These are phyloP conservation scores for Pharnaceum exiguum DNA, from an alignment of 148 eudicot genomes.

Conservation along the genomic window DNA sequence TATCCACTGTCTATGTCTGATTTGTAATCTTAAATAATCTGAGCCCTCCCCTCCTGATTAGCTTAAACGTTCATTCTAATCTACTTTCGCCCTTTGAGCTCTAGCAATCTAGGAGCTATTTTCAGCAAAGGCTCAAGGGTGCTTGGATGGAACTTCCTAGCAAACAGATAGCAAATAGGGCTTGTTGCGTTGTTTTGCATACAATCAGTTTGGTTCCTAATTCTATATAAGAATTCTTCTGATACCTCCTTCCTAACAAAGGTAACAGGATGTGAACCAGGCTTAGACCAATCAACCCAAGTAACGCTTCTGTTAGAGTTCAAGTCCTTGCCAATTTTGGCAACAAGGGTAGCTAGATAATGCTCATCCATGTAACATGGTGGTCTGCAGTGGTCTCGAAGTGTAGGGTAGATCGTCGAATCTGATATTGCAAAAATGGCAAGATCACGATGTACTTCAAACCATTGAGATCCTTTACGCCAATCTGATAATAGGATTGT, in stretches of 20 bases:
- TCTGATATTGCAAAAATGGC: slow-evolving; percentile 45
- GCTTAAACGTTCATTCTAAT: not conserved
- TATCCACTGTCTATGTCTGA: too few species aligned
- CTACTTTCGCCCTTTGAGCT: not conserved
- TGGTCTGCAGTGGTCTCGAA: slow-evolving; percentile 35
- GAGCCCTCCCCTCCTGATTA: too few species aligned
- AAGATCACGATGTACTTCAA: slow-evolving; percentile 38
- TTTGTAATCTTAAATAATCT: too few species aligned
- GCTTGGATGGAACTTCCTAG: slow-evolving; percentile 51
- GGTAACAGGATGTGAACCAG: slow-evolving; percentile 34
- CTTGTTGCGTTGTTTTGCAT: slow-evolving; percentile 32
- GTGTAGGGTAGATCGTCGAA: slow-evolving; percentile 13
- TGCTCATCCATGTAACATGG: slow-evolving; percentile 60
- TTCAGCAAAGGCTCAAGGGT: slow-evolving; percentile 45
- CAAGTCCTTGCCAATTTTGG: slow-evolving; percentile 16
- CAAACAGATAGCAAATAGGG: slow-evolving; percentile 52
- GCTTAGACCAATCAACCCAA: slow-evolving; percentile 46
- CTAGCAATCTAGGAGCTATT: slow-evolving; percentile 33
- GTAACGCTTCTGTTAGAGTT: slow-evolving; percentile 41
- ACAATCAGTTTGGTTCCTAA: slow-evolving; percentile 35
- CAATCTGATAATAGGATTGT: slow-evolving; percentile 32
- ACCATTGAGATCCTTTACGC: slow-evolving; percentile 68
- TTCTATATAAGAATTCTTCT: slow-evolving; percentile 27
- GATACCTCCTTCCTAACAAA: slow-evolving; percentile 23
- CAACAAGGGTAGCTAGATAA: slow-evolving; percentile 46